A percentile compares a stretch with the other conserved stretches of the same genome.
Conservation (phyloP, 2,329 filamentous ascomycete genomes). For the Talaromyces sp. region DNA sequence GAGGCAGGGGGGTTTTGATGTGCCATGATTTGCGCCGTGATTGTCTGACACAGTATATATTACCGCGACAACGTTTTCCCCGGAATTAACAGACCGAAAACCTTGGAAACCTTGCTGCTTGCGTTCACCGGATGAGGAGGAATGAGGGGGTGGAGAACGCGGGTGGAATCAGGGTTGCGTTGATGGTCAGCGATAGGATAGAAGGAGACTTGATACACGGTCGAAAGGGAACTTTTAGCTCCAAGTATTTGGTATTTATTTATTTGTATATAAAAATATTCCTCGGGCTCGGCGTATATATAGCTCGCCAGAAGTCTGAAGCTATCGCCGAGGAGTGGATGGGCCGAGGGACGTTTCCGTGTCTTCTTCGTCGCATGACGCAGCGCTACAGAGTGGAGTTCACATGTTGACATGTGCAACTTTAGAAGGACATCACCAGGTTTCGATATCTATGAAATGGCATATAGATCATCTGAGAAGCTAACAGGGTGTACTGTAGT, state of each 20-base stretch:
- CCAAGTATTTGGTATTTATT: not conserved
- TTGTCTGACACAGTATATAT: not conserved
- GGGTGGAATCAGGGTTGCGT: constrained; percentile 14
- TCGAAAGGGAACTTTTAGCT: not conserved
- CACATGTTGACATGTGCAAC: constrained; percentile 17
- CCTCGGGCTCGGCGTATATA: no score
- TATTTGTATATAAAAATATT: no score
- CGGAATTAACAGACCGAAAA: constrained; percentile 23
- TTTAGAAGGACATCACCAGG: no score
- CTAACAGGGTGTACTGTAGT: no score
- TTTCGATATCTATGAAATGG: no score
- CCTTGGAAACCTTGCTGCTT: constrained; percentile 35
- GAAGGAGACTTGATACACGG: not conserved
- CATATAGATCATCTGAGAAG: no score
- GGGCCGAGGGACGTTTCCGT: constrained; percentile 13
- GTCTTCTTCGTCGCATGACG: constrained; percentile 12
- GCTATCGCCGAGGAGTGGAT: constrained; percentile 7
- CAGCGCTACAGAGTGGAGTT: constrained; percentile 9
- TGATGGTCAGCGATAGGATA: constrained; percentile 6
- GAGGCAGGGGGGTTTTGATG: constrained; percentile 14
- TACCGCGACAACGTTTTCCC: constrained; percentile 11
- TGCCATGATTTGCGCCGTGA: constrained; percentile 24
- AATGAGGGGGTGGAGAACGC: constrained; percentile 23
- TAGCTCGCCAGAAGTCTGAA: not conserved
- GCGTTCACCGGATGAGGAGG: constrained; percentile 38